These are phyloP conservation scores for Mercurialis annua DNA, from an alignment of 345 rosid genomes.

Conservation along the genomic window DNA sequence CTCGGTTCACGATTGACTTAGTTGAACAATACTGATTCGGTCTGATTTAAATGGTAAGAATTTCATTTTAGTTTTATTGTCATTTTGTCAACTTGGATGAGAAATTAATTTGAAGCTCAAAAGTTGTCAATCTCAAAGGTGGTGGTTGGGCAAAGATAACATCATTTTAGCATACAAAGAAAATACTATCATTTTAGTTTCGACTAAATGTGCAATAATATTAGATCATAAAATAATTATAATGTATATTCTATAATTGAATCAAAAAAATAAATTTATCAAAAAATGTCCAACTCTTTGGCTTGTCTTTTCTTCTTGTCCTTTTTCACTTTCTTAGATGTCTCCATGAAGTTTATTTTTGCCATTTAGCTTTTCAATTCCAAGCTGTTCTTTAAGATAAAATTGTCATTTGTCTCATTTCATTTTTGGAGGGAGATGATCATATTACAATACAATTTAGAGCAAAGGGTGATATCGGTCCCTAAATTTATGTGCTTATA, in stretches of 20 bases:
- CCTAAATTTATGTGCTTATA: too few relatives aligned
- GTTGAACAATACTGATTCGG: too few relatives aligned
- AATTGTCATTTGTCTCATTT: too few relatives aligned
- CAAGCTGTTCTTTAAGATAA: too few relatives aligned
- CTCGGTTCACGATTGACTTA: too few relatives aligned
- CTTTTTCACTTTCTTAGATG: not conserved
- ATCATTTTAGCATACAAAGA: not conserved
- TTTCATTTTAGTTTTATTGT: too few relatives aligned
- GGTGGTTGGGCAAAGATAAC: not conserved
- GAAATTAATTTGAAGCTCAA: not conserved
- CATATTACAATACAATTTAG: too few relatives aligned
- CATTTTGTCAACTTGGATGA: not conserved
- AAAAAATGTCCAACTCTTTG: not conserved
- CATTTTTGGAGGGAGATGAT: too few relatives aligned
- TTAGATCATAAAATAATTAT: not conserved
- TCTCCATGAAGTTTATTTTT: not conserved
- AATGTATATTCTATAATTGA: not conserved
- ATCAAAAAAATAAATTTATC: not conserved
- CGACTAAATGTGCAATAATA: too few relatives aligned
- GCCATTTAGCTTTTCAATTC: too few relatives aligned
- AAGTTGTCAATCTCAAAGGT: not conserved
- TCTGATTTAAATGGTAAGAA: too few relatives aligned
- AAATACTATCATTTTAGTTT: not conserved
- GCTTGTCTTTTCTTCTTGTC: conserved; percentile 4
- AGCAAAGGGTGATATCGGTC: too few relatives aligned